Conservation (phyloP, 2,329 filamentous ascomycete genomes). For the Drechslerella stenobrocha region DNA sequence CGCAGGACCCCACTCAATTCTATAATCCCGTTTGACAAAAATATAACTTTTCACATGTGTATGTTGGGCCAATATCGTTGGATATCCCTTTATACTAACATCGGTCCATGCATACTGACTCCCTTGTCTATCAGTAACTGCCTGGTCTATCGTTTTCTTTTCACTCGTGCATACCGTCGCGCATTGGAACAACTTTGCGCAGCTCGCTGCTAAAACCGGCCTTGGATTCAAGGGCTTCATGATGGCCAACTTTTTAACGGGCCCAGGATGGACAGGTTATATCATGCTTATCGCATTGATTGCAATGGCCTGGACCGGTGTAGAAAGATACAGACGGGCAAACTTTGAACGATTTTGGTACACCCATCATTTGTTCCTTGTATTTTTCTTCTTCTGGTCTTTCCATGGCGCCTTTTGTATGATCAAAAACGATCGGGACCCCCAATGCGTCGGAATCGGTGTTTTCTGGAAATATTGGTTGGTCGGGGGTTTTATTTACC, state of each 20-base stretch:
- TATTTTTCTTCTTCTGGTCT: slow-evolving; percentile 92
- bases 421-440: slow-evolving; percentile 80
- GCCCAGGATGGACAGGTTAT: slow-evolving; percentile 83
- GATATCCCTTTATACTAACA: background rate
- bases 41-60: slow-evolving; percentile 83
- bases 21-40: slow-evolving; percentile 80
- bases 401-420: slow-evolving; percentile 87
- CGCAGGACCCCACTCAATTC: slow-evolving; percentile 81
- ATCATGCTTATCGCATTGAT: slow-evolving; percentile 78
- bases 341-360: slow-evolving; percentile 93
- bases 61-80: slow-evolving; percentile 1
- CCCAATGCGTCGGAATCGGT: slow-evolving; percentile 74
- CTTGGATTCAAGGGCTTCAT: slow-evolving; percentile 78
- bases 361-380: slow-evolving; percentile 81
- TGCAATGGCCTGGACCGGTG: slow-evolving; percentile 75
- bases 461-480: slow-evolving; percentile 92
- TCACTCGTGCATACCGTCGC: slow-evolving; percentile 83
- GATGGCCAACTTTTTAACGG: slow-evolving; percentile 74
- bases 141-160: slow-evolving; percentile 87
- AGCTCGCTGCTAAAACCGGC: slow-evolving; percentile 72
- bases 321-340: slow-evolving; percentile 74
- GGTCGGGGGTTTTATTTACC: slow-evolving; percentile 77
- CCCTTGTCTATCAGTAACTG: slow-evolving; percentile 60
- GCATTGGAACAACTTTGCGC: slow-evolving; percentile 84
- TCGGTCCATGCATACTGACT: slow-evolving; percentile 24